A percentile compares a stretch with the other conserved stretches of the same genome.
These are phyloP conservation scores for Russula vinacea DNA, from an alignment of 768 basidiomycete species.

Conservation along the genomic window DNA sequence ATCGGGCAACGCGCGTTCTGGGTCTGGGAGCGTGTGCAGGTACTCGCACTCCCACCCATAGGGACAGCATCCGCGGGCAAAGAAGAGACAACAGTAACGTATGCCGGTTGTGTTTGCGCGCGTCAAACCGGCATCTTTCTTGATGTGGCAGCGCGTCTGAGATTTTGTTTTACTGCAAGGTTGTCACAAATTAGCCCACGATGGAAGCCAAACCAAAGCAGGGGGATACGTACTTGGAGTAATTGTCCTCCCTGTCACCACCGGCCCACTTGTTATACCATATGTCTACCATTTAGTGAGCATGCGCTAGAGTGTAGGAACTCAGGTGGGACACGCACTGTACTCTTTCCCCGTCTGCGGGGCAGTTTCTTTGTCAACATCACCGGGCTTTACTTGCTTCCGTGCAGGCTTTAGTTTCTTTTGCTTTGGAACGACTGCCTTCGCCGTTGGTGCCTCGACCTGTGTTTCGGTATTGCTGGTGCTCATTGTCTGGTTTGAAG, in stretches of 20 bases:
- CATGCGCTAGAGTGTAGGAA: background rate
- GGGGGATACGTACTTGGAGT: conserved; percentile 74
- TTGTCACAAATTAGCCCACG: conserved; percentile 21
- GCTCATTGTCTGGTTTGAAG: conserved; percentile 21
- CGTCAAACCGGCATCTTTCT: conserved; percentile 86
- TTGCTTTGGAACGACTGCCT: conserved; percentile 31
- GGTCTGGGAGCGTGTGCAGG: conserved; percentile 82
- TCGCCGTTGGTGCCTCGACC: conserved; percentile 6
- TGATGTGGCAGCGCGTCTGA: conserved; percentile 87
- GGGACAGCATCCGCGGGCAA: conserved; percentile 93
- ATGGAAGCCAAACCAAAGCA: conserved; percentile 2
- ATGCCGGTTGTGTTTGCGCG: conserved; percentile 92
- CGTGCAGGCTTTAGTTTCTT: conserved; percentile 89
- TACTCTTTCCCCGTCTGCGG: conserved; percentile 95
- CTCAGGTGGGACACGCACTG: conserved; percentile 54
- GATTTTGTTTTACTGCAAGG: conserved; percentile 80
- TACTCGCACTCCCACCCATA: conserved; percentile 99
- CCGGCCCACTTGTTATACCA: conserved; percentile 99
- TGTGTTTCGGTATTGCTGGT: conserved; percentile 23
- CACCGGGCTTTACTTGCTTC: conserved; percentile 87
- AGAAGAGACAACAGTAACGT: conserved; percentile 93
- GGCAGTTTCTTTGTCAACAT: conserved; percentile 85
- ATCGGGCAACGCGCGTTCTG: conserved; percentile 69
- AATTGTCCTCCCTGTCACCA: conserved; percentile 93
- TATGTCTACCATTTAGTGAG: conserved; percentile 56